Evolutionary conservation across 202 grass and related monocot species (phyloP).

Genomic region (Eragrostis tef): DNA sequence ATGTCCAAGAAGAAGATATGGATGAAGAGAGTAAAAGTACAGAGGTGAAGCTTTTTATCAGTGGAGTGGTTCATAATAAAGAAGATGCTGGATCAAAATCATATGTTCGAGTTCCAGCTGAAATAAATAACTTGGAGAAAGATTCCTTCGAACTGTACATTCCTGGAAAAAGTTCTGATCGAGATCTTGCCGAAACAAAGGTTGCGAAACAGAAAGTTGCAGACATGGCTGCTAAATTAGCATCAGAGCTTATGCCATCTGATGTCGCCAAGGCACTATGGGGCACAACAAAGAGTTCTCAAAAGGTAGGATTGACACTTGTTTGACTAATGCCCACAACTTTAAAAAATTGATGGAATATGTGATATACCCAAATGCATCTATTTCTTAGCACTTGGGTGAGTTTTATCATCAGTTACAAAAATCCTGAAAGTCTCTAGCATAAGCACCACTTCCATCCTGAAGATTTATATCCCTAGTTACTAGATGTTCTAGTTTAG

Average conservation of each 20-base stretch:
- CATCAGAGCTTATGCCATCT: constrained; percentile 86
- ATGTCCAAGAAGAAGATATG: constrained; percentile 51
- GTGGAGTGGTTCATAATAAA: constrained; percentile 91
- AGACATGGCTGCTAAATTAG: constrained; percentile 72
- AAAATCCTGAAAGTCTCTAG: constrained; percentile 3
- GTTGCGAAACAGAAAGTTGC: constrained; percentile 67
- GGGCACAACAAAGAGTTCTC: constrained; percentile 70
- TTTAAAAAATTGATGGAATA: background rate
- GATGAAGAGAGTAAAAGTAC: constrained; percentile 68
- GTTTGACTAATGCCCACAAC: constrained; percentile 10
- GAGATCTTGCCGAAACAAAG: constrained; percentile 60
- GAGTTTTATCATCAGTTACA: constrained; percentile 8
- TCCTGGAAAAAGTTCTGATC: constrained; percentile 64
- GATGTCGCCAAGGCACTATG: constrained; percentile 80
- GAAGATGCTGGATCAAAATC: constrained; percentile 67
- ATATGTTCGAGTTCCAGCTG: constrained; percentile 67
- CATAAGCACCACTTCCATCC: background rate
- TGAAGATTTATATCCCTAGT: background rate
- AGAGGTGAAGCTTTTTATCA: constrained; percentile 72
- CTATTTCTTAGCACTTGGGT: constrained; percentile 23
- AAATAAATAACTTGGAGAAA: constrained; percentile 78
- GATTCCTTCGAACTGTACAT: constrained; percentile 82
- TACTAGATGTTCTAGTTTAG: constrained; percentile 34
- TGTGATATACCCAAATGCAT: background rate
- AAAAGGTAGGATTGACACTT: constrained; percentile 60